phyloP scores from a whole-genome alignment of 129 eudicot genomes.

The Glebionis coronaria region DNA sequence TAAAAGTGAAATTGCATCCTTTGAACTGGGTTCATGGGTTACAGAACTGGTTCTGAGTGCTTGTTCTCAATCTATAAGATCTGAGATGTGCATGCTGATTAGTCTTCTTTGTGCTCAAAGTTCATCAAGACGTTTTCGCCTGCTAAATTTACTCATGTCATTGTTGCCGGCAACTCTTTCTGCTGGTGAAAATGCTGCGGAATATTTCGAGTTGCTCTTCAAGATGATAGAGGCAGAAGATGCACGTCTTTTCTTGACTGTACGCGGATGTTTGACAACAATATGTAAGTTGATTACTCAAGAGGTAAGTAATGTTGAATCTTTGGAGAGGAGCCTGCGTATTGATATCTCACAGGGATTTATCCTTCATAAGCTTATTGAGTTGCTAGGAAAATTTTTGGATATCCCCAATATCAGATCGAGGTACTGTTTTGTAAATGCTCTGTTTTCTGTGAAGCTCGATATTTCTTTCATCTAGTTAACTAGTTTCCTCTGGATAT shows the following conservation, averaged over 20 bases:
- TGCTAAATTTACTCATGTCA: constrained; percentile 81
- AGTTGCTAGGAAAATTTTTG: constrained; percentile 95
- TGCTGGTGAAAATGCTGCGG: constrained; percentile 97
- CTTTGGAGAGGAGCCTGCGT: constrained; percentile 93
- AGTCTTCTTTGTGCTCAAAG: constrained; percentile 91
- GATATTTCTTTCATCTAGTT: neutral
- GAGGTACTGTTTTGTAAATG: constrained; percentile 43
- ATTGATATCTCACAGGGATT: constrained; percentile 98
- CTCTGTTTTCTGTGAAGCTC: neutral
- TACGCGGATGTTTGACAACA: constrained; percentile 78
- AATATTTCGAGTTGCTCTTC: constrained; percentile 87
- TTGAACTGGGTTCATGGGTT: constrained; percentile 99
- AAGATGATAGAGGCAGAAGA: constrained; percentile 96
- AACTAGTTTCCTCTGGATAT: constrained; percentile 20
- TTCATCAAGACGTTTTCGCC: constrained; percentile 74
- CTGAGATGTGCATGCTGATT: constrained; percentile 97
- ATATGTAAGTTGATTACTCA: constrained; percentile 79
- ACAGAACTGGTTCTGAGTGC: constrained; percentile 97
- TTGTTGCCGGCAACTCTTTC: constrained; percentile 92
- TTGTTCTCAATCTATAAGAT: constrained; percentile 96
- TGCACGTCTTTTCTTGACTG: constrained; percentile 97
- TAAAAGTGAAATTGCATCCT: constrained; percentile 63
- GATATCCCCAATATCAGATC: constrained; percentile 92
- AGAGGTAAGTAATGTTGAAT: constrained; percentile 80
- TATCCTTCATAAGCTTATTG: constrained; percentile 95